Percentiles rank a stretch among this genome's conserved stretches.
Evolutionary conservation across 2,329 filamentous ascomycete species (phyloP).

Genomic region (Neonectria coccinea): DNA sequence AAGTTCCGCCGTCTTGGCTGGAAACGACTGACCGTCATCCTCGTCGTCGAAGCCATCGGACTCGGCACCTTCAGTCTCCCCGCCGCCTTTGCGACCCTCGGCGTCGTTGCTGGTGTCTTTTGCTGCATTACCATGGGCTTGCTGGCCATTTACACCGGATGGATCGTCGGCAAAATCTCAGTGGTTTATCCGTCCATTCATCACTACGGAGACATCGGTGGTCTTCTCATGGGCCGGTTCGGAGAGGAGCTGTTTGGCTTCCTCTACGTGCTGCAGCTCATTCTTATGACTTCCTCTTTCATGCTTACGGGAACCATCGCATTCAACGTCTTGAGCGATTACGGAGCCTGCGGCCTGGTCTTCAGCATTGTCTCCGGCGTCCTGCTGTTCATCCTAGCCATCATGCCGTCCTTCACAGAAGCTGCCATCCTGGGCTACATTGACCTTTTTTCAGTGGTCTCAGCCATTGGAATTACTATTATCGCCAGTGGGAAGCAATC

Average conservation of each 20-base stretch:
- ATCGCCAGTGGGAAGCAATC: constrained; percentile 21
- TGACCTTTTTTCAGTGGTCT: constrained; percentile 68
- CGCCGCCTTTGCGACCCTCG: constrained; percentile 23
- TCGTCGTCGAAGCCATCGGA: constrained; percentile 30
- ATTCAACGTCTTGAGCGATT: constrained; percentile 56
- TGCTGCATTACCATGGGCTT: constrained; percentile 31
- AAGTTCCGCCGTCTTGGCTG: constrained; percentile 30
- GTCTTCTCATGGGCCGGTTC: constrained; percentile 66
- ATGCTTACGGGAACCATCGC: constrained; percentile 74
- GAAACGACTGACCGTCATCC: constrained; percentile 28
- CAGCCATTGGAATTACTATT: constrained; percentile 57
- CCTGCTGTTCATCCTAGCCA: constrained; percentile 52
- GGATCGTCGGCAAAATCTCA: constrained; percentile 47
- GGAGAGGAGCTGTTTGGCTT: constrained; percentile 64
- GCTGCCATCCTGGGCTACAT: constrained; percentile 46
- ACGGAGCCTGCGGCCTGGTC: constrained; percentile 32
- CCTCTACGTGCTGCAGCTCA: constrained; percentile 60
- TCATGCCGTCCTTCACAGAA: constrained; percentile 55
- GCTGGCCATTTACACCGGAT: constrained; percentile 31
- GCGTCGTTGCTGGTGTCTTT: constrained; percentile 29
- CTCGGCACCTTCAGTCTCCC: constrained; percentile 24
- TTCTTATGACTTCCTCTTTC: constrained; percentile 74
- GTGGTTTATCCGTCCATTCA: constrained; percentile 63
- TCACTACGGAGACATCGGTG: constrained; percentile 72
- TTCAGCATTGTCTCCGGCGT: constrained; percentile 54